A percentile compares a stretch with the other conserved stretches of the same genome.
Conservation (phyloP, 352 stramenopile species). For the Aphanomyces euteiches region DNA sequence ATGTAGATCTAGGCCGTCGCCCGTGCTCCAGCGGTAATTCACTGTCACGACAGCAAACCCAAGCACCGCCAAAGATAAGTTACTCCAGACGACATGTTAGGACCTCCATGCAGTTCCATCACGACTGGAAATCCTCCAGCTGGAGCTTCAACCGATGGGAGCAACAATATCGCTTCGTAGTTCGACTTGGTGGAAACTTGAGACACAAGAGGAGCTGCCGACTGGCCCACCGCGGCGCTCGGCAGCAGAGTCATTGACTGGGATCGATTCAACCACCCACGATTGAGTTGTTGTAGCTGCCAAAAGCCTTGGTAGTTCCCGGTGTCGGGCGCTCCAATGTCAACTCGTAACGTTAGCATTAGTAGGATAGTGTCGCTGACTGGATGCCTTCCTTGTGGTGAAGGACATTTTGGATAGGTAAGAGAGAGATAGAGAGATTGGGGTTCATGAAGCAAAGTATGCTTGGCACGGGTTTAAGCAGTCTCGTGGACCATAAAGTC, state of each 20-base stretch:
- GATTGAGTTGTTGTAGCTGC: slow-evolving; percentile 14
- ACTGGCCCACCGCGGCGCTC: neutral
- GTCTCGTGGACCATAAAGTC: no score
- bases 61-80: slow-evolving; percentile 82
- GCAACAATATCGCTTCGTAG: slow-evolving; percentile 77
- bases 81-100: slow-evolving; percentile 83
- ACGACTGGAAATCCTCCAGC: slow-evolving; percentile 65
- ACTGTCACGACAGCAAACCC: slow-evolving; percentile 89
- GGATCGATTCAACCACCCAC: slow-evolving; percentile 61
- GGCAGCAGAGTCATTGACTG: neutral
- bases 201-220: slow-evolving; percentile 42
- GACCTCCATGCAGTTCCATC: slow-evolving; percentile 89
- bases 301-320: no score
- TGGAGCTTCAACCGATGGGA: slow-evolving; percentile 41
- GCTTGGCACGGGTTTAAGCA: no score
- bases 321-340: no score
- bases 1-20: slow-evolving; percentile 87
- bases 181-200: slow-evolving; percentile 43
- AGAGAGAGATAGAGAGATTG: no score
- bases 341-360: no score
- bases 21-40: slow-evolving; percentile 95
- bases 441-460: no score
- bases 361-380: no score
- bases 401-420: no score
- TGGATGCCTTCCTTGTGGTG: no score